Evolutionary conservation across 2,329 filamentous ascomycete species (phyloP).

Genomic region (Juglanconis juglandina): DNA sequence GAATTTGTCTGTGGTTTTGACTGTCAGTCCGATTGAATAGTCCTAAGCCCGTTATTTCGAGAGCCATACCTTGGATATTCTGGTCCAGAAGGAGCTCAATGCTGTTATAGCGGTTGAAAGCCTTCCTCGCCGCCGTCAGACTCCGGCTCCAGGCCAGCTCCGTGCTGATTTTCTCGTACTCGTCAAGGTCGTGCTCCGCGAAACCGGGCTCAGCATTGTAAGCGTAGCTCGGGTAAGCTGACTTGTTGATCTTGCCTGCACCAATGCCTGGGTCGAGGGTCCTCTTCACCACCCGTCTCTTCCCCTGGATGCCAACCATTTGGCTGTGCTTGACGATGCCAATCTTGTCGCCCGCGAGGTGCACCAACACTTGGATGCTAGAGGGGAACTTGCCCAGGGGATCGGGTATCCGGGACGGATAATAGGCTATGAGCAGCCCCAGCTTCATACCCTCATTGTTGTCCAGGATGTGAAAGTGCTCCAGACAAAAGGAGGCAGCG

Average conservation of each 20-base stretch:
- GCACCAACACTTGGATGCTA: constrained; percentile 37
- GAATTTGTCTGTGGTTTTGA: constrained; percentile 43
- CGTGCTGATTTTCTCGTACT: constrained; percentile 62
- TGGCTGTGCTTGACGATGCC: constrained; percentile 40
- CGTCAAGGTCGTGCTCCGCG: constrained; percentile 66
- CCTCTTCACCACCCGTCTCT: constrained; percentile 32
- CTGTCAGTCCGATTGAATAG: not conserved
- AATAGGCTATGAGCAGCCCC: constrained; percentile 41
- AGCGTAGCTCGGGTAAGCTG: constrained; percentile 38
- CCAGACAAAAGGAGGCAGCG: constrained; percentile 39
- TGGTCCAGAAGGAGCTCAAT: constrained; percentile 64
- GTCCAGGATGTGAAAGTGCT: constrained; percentile 42
- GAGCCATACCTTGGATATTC: constrained; percentile 54
- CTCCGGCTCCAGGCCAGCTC: constrained; percentile 68
- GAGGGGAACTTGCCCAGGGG: constrained; percentile 38
- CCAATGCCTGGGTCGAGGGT: constrained; percentile 36
- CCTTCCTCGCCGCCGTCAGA: constrained; percentile 55
- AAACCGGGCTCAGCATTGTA: constrained; percentile 60
- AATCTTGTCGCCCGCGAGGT: constrained; percentile 38
- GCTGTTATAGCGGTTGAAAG: constrained; percentile 57
- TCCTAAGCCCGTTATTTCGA: not conserved
- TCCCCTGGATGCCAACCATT: constrained; percentile 44
- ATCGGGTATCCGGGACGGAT: constrained; percentile 42
- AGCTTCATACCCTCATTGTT: constrained; percentile 43
- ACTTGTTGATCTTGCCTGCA: constrained; percentile 31